Evolutionary conservation across 2,329 filamentous ascomycete species (phyloP).

Genomic region (Epichloe hybrida): DNA sequence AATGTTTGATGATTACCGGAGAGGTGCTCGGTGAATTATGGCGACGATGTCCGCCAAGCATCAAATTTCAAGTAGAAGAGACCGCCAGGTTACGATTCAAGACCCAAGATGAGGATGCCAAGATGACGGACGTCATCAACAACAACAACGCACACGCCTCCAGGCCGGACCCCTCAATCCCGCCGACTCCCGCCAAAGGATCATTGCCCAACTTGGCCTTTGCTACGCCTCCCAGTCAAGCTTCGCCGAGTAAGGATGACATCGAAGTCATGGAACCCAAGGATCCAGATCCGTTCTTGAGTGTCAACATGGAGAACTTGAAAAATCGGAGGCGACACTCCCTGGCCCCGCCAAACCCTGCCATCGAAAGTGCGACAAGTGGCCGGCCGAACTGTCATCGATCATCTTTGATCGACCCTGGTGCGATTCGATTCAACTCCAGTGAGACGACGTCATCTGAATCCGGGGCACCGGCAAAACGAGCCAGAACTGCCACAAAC

Average conservation of each 20-base stretch:
- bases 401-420: conserved; percentile 22
- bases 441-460: conserved; percentile 23
- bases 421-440: conserved; percentile 27
- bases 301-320: conserved; percentile 84
- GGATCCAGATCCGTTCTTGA: conserved; percentile 90
- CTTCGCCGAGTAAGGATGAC: conserved; percentile 48
- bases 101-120: conserved; percentile 54
- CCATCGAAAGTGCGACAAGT: conserved; percentile 24
- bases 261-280: conserved; percentile 48
- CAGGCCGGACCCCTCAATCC: conserved; percentile 25
- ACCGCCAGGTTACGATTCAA: conserved; percentile 67
- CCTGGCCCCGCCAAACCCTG: conserved; percentile 38
- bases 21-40: conserved; percentile 80
- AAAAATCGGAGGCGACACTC: conserved; percentile 45
- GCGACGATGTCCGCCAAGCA: conserved; percentile 65
- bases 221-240: conserved; percentile 51
- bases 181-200: conserved; percentile 35
- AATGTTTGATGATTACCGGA: conserved; percentile 84
- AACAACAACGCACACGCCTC: conserved; percentile 18
- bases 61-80: conserved; percentile 73
- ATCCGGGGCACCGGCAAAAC: conserved; percentile 37
- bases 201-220: conserved; percentile 59
- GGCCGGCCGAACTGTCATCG: conserved; percentile 16
- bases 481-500: conserved; percentile 39
- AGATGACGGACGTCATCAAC: conserved; percentile 55